Conservation (phyloP, 129 eudicot genomes). For the Lactuca sativa region DNA sequence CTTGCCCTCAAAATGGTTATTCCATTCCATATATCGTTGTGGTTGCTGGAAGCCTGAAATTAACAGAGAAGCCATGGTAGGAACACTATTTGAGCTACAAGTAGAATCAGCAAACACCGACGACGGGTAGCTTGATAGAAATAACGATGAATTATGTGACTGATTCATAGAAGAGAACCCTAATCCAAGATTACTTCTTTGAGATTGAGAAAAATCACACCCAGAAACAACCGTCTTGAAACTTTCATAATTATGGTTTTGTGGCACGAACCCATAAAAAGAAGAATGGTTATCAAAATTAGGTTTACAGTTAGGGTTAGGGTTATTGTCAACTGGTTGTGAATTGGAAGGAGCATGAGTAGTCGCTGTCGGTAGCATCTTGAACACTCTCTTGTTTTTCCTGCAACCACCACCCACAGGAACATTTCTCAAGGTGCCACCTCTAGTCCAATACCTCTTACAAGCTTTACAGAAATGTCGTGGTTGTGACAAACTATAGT, state of each 20-base stretch:
- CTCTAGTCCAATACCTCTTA: slow-evolving; percentile 71
- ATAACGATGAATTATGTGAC: slow-evolving; percentile 17
- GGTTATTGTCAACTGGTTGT: slow-evolving; percentile 7
- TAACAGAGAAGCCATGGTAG: slow-evolving; percentile 38
- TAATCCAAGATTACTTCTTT: slow-evolving; percentile 38
- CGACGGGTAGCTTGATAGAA: slow-evolving; percentile 18
- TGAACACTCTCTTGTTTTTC: slow-evolving; percentile 36
- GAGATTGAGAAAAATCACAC: slow-evolving; percentile 38
- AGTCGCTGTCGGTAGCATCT: slow-evolving; percentile 23
- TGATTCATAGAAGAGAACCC: slow-evolving; percentile 54
- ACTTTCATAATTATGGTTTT: slow-evolving; percentile 37
- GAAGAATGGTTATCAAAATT: slow-evolving; percentile 21
- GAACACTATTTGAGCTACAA: slow-evolving; percentile 23
- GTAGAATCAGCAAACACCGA: slow-evolving; percentile 33
- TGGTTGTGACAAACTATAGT: slow-evolving; percentile 71
- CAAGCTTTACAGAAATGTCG: slow-evolving; percentile 75
- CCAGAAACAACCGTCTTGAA: slow-evolving; percentile 31
- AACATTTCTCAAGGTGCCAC: slow-evolving; percentile 57
- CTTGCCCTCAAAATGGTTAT: slow-evolving; percentile 36
- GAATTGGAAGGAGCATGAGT: slow-evolving; percentile 20
- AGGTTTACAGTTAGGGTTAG: slow-evolving; percentile 4
- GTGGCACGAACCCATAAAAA: slow-evolving; percentile 46
- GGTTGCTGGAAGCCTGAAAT: slow-evolving; percentile 39
- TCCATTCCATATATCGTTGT: slow-evolving; percentile 30
- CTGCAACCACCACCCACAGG: too few species aligned